phyloP scores from a whole-genome alignment of 2,329 filamentous ascomycete species.

The Fusarium globosum region DNA sequence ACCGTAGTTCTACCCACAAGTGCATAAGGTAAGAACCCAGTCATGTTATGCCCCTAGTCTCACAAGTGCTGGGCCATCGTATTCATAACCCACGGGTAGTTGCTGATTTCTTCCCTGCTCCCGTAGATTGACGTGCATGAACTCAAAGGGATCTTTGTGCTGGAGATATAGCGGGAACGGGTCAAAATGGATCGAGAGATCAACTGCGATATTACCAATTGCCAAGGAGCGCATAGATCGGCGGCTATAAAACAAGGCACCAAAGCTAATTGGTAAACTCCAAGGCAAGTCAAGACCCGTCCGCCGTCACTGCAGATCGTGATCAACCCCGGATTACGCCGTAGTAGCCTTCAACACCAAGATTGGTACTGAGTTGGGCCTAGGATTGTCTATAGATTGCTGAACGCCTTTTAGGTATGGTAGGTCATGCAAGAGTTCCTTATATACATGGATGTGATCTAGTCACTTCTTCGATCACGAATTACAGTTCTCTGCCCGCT shows the following conservation, averaged over 20 bases:
- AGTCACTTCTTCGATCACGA: neutral
- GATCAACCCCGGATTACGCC: conserved; percentile 23
- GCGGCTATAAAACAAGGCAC: conserved; percentile 24
- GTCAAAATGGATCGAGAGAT: neutral
- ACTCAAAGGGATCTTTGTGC: neutral
- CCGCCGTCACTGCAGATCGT: conserved; percentile 25
- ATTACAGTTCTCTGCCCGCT: neutral
- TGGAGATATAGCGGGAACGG: neutral
- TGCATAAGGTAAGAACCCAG: neutral
- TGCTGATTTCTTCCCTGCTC: conserved; percentile 7
- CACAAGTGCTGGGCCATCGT: neutral
- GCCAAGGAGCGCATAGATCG: neutral
- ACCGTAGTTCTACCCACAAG: neutral
- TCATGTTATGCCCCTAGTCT: neutral
- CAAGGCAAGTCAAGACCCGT: neutral
- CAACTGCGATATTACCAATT: neutral
- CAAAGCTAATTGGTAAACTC: conserved; percentile 21
- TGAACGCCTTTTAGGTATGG: neutral
- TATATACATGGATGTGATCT: neutral
- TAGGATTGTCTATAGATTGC: neutral
- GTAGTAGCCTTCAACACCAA: conserved; percentile 13
- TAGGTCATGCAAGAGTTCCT: neutral
- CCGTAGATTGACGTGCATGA: conserved; percentile 2
- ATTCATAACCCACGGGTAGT: neutral
- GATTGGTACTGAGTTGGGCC: neutral